These are phyloP conservation scores for Fistulina hepatica DNA, from an alignment of 1,284 basidiomycete species.

Conservation along the genomic window DNA sequence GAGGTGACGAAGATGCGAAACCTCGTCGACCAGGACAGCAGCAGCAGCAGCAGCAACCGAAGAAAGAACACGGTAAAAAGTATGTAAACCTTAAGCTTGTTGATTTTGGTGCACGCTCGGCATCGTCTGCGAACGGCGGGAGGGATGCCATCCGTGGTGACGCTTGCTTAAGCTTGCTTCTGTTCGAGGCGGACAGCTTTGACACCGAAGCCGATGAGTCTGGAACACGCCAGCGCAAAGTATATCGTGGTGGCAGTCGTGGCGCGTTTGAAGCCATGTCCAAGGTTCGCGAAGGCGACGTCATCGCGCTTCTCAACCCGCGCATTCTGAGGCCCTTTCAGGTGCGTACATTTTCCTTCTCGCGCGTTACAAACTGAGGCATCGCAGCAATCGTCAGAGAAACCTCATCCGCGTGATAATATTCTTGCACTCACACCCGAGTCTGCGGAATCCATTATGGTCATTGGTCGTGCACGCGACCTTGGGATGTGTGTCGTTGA, in stretches of 20 bases:
- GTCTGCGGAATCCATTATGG: constrained; percentile 66
- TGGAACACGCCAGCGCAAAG: constrained; percentile 40
- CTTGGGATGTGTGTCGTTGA: constrained; percentile 73
- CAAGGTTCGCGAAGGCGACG: constrained; percentile 78
- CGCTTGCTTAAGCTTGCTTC: constrained; percentile 69
- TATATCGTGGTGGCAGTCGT: constrained; percentile 79
- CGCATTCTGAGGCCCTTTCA: constrained; percentile 76
- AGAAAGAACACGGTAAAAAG: constrained; percentile 53
- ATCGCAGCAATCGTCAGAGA: constrained; percentile 36
- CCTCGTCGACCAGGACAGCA: constrained; percentile 19
- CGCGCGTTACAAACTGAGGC: constrained; percentile 1
- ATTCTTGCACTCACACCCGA: constrained; percentile 83
- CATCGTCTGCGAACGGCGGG: constrained; percentile 40
- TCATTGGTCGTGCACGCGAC: constrained; percentile 80
- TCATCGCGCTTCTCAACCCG: constrained; percentile 86
- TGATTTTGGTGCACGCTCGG: constrained; percentile 58
- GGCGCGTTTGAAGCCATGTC: constrained; percentile 88
- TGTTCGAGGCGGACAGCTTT: constrained; percentile 79
- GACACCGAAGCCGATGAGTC: constrained; percentile 41
- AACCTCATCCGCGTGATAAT: constrained; percentile 69
- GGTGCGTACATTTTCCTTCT: constrained; percentile 32
- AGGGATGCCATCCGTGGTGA: constrained; percentile 64
- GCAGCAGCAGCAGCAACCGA: constrained; percentile 23
- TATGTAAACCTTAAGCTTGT: constrained; percentile 83
- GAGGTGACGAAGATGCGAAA: constrained; percentile 34